Percentiles rank a stretch among this genome's conserved stretches.
Conservation (phyloP, 2,329 filamentous ascomycete species). For the Purpureocillium lavendulum region DNA sequence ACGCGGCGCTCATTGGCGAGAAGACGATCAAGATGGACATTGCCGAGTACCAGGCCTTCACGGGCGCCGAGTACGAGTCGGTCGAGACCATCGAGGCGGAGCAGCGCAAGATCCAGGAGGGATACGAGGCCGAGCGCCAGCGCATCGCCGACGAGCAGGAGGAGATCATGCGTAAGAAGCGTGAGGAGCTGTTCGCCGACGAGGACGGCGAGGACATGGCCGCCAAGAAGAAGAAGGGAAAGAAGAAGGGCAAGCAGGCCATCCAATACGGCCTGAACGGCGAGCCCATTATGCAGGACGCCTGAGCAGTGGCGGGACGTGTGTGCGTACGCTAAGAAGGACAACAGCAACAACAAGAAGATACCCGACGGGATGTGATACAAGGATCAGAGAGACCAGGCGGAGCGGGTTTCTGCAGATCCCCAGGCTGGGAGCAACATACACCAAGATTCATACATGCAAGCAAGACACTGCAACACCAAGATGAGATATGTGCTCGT, state of each 20-base stretch:
- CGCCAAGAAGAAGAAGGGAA: conserved; percentile 25
- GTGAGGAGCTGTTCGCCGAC: conserved; percentile 39
- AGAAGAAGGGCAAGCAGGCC: conserved; percentile 20
- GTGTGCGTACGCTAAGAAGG: no score
- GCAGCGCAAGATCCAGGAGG: conserved; percentile 36
- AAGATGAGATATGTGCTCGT: no score
- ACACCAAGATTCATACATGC: no score
- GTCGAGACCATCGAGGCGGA: conserved; percentile 49
- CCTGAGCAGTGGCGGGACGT: background rate
- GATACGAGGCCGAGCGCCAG: conserved; percentile 35
- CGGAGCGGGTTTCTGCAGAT: no score
- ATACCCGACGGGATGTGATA: no score
- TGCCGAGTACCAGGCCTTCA: conserved; percentile 50
- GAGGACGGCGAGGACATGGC: conserved; percentile 18
- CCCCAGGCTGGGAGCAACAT: no score
- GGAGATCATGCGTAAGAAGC: conserved; percentile 37
- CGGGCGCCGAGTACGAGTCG: conserved; percentile 44
- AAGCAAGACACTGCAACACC: no score
- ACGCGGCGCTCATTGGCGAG: conserved; percentile 52
- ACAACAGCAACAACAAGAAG: no score
- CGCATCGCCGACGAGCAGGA: conserved; percentile 36
- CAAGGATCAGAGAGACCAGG: no score
- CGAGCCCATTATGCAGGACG: conserved; percentile 21
- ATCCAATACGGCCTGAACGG: conserved; percentile 28
- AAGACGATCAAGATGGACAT: conserved; percentile 51